Conservation (phyloP, 345 rosid genomes). For the Litchi chinensis region DNA sequence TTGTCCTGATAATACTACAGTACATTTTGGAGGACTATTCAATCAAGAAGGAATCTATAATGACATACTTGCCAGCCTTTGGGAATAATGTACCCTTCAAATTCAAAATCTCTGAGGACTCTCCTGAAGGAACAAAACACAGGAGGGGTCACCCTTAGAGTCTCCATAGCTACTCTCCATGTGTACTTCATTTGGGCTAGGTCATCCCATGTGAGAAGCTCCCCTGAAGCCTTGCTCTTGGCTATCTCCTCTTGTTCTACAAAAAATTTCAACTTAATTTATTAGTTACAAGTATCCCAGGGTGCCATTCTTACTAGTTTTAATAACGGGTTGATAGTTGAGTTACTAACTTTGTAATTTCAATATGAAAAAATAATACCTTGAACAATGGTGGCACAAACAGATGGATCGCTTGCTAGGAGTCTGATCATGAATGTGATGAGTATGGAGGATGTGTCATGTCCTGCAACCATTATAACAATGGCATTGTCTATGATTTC, state of each 20-base stretch:
- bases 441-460: conserved; percentile 35
- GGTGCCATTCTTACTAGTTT: too few species aligned
- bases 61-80: conserved; percentile 43
- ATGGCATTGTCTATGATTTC: conserved; percentile 28
- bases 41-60: too few species aligned
- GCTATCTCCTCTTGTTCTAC: conserved; percentile 6
- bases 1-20: background rate
- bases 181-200: conserved; percentile 40
- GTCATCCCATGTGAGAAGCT: conserved; percentile 42
- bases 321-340: too few species aligned
- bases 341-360: too few species aligned
- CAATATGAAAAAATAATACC: conserved; percentile 7
- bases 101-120: conserved; percentile 28
- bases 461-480: conserved; percentile 27
- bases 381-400: conserved; percentile 21
- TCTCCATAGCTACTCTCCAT: conserved; percentile 42
- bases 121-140: conserved; percentile 23
- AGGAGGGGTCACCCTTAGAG: conserved; percentile 39
- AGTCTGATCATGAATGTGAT: conserved; percentile 28
- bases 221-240: conserved; percentile 12
- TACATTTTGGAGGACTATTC: too few species aligned
- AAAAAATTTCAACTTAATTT: background rate
- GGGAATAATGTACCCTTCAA: conserved; percentile 37
- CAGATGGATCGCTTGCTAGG: conserved; percentile 23
- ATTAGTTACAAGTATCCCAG: background rate